Conservation (phyloP, 2,329 filamentous ascomycete genomes). For the Phoma herbarum region DNA sequence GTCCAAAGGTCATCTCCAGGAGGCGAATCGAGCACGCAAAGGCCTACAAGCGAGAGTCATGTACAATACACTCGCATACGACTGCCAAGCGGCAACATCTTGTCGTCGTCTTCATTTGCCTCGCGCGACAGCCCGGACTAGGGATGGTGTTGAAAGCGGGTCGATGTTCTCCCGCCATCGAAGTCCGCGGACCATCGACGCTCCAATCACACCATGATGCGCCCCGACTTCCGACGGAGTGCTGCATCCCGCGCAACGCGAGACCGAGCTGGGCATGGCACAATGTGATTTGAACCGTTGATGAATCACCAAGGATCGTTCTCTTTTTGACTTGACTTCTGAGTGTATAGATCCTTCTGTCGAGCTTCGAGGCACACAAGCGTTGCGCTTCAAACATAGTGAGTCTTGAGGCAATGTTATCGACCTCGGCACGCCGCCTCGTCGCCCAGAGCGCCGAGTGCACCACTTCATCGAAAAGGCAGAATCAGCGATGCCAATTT, state of each 20-base stretch:
- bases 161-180: constrained; percentile 24
- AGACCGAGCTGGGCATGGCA: constrained; percentile 7
- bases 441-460: constrained; percentile 21
- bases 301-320: constrained; percentile 1
- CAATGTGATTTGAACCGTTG: constrained; percentile 6
- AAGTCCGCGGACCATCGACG: constrained; percentile 1
- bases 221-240: constrained; percentile 16
- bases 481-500: constrained; percentile 26
- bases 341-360: not conserved
- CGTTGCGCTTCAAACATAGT: not conserved
- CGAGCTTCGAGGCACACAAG: not conserved
- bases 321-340: not conserved
- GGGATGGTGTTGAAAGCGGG: constrained; percentile 19
- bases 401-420: not conserved
- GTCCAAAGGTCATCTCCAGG: not conserved
- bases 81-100: constrained; percentile 19
- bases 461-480: constrained; percentile 19
- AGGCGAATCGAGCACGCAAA: constrained; percentile 8
- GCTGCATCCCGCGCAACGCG: constrained; percentile 2
- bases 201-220: constrained; percentile 12
- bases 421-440: not conserved
- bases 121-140: constrained; percentile 20
- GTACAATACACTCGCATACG: constrained; percentile 1
- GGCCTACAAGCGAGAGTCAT: not conserved
- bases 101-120: constrained; percentile 23